Evolutionary conservation across 495 filamentous ascomycete genomes (phyloP).

Genomic region (Podospora didyma): DNA sequence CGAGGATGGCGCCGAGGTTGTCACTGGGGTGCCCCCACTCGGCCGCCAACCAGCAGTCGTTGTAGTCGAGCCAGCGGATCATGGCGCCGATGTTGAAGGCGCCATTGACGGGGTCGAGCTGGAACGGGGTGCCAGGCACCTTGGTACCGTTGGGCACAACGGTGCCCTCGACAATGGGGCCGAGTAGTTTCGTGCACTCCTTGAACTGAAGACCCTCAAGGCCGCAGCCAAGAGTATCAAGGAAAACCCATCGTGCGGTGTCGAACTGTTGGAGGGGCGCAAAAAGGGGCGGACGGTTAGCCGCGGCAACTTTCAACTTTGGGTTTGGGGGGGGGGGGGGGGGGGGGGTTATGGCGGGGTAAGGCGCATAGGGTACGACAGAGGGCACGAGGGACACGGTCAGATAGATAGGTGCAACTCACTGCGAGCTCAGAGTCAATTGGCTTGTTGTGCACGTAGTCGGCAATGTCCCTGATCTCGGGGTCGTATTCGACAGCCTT

Average conservation of each 20-base stretch:
- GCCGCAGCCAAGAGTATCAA: constrained; percentile 95
- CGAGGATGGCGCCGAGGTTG: constrained; percentile 92
- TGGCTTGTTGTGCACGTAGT: constrained; percentile 87
- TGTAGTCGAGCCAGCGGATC: constrained; percentile 99
- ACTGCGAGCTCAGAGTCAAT: constrained; percentile 91
- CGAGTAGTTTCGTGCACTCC: constrained; percentile 90
- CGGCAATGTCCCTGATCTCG: constrained; percentile 91
- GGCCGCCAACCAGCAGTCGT: constrained; percentile 98
- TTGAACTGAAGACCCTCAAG: constrained; percentile 93
- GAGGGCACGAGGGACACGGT: no score
- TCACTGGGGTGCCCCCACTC: constrained; percentile 99
- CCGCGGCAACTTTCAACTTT: neutral
- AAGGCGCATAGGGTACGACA: no score
- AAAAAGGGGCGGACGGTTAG: constrained; percentile 23
- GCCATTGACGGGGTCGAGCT: constrained; percentile 90
- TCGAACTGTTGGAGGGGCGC: constrained; percentile 63
- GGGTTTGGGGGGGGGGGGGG: no score
- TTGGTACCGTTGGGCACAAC: constrained; percentile 88
- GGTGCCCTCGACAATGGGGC: constrained; percentile 89
- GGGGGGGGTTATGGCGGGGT: constrained; percentile 2
- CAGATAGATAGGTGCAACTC: constrained; percentile 30
- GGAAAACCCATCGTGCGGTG: constrained; percentile 82
- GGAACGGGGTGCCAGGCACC: constrained; percentile 88
- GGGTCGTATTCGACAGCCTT: constrained; percentile 67
- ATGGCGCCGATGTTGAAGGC: constrained; percentile 99